Conservation (phyloP, 257 asterid genomes). For the Ligustrum vulgare region DNA sequence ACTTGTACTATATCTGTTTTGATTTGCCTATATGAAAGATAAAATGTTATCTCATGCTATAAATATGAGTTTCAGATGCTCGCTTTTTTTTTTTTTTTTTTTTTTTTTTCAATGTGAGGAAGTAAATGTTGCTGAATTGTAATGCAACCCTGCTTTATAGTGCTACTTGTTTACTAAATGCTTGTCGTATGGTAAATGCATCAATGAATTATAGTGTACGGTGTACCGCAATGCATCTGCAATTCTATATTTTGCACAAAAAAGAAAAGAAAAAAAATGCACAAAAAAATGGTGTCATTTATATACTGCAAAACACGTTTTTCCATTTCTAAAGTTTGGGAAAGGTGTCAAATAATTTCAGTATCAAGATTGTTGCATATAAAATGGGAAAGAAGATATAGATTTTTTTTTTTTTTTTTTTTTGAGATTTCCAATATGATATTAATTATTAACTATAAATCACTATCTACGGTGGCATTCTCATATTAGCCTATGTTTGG, state of each 20-base stretch:
- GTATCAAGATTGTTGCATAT: background rate
- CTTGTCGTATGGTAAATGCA: background rate
- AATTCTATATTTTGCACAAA: background rate
- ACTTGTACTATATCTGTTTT: background rate
- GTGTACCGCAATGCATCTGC: background rate
- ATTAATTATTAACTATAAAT: background rate
- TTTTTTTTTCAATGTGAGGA: background rate
- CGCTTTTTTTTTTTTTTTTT: background rate
- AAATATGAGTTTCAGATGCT: background rate
- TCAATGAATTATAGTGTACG: background rate
- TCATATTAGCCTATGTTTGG: background rate
- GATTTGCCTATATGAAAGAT: background rate
- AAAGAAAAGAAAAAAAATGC: background rate
- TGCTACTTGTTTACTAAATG: background rate
- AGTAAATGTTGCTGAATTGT: background rate
- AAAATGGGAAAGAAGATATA: background rate
- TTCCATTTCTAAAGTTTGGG: background rate
- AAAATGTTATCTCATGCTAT: background rate
- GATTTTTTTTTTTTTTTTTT: background rate
- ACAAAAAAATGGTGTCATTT: background rate
- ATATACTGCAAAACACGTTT: background rate
- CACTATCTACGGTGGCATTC: background rate
- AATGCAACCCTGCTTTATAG: background rate
- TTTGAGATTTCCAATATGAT: background rate
- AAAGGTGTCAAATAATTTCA: background rate